Base-by-base conservation (phyloP, 179 eudicot species). In the Monotropa hypopitys region DNA sequence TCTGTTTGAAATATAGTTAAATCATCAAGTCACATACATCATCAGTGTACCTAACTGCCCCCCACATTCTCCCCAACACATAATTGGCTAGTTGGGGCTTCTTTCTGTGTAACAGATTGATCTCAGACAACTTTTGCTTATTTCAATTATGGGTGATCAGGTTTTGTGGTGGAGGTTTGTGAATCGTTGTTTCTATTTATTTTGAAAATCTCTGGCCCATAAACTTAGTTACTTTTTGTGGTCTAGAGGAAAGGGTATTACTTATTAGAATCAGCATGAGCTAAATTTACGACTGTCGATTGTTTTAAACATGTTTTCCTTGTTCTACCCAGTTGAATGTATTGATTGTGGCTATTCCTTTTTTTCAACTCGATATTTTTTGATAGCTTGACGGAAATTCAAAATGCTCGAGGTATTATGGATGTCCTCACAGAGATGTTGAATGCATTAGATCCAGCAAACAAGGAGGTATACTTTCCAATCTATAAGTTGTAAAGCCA, bases 401-500 rank as follows among this genome's bases (percentile, higher is more conserved):
- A 94, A 80, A 94, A 90, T 82, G 97, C 96, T 68, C 90, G 94
- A n/a, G 97, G 97, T 56, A 88, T 90, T 84, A 87, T 94, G 96
- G 98, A 92, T 83, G 96, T 94, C 70, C 91, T 94, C 74, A 54
- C 96, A 28, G 98, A 94, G 85, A 92, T 94, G 98, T 77, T 94
- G 83, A 92, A 50, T 85, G 98, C 98, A 54, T 68, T 94, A 77
- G 92, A 89, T 83, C 98, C 96, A 61, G 83, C 85, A 53, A 92
- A 94, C 86, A 94, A 89, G 86, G 97, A 94, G 92, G 98, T 94
- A 88, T 33, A 45, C 46, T 76, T 70, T 54, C 38, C 46, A 76
- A 49, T 63, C 21, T 47, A 70, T 23, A 1, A 47, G 38, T 56
- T 74, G 47, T 13, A 18, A 74, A 74, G 33, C 18, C 20, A 16